A percentile compares a stretch with the other conserved stretches of the same genome.
phyloP scores from a whole-genome alignment of 805 yeast genomes.

The Myxozyma geophila region DNA sequence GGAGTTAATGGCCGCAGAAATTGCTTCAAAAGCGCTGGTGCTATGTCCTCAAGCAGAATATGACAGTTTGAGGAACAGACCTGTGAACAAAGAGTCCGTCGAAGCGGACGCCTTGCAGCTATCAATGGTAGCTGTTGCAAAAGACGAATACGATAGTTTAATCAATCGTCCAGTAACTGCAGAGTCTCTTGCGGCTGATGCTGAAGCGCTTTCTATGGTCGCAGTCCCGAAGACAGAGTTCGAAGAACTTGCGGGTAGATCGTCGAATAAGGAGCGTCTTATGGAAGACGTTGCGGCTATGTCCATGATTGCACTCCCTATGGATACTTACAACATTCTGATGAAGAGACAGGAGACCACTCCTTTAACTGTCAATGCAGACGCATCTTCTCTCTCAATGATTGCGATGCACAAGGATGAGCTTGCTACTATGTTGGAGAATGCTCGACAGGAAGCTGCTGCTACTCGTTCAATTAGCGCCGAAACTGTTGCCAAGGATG shows the following conservation, averaged over 20 bases:
- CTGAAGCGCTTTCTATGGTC: constrained; percentile 13
- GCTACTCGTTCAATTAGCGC: constrained; percentile 6
- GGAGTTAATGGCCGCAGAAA: constrained; percentile 10
- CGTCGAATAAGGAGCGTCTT: constrained; percentile 8
- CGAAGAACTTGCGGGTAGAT: not conserved
- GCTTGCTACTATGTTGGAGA: constrained; percentile 36
- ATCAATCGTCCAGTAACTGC: constrained; percentile 1
- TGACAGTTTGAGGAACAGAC: constrained; percentile 10
- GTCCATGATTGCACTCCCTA: constrained; percentile 11
- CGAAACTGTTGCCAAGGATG: constrained; percentile 9
- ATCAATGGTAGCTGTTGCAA: constrained; percentile 37
- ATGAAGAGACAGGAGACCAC: not conserved
- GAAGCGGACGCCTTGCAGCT: constrained; percentile 5
- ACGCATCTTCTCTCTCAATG: constrained; percentile 19
- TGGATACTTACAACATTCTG: not conserved
- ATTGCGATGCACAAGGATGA: constrained; percentile 36
- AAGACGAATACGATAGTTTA: constrained; percentile 34
- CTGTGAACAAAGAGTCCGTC: constrained; percentile 3
- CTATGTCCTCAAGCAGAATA: constrained; percentile 40
- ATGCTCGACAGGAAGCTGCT: constrained; percentile 14
- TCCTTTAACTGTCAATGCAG: constrained; percentile 5
- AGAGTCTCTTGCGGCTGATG: constrained; percentile 11
- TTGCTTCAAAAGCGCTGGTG: constrained; percentile 10
- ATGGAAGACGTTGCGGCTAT: constrained; percentile 31
- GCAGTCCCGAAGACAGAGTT: constrained; percentile 25